Evolutionary conservation across 805 yeast genomes (phyloP), one percentile per base, ranked within the genome.

Genomic region (Metschnikowia rubicola): DNA sequence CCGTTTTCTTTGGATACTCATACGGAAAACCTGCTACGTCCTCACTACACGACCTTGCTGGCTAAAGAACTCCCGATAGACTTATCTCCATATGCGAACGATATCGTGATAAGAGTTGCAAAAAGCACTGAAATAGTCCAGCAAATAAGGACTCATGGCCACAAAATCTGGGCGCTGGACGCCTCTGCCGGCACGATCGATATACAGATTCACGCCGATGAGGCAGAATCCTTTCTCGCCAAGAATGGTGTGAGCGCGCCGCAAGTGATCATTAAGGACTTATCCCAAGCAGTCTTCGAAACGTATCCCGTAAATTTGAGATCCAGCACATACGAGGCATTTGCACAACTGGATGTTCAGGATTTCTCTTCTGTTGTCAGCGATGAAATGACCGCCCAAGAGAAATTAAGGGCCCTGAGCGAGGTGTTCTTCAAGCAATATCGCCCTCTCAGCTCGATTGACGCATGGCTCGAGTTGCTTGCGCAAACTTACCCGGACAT

Each of bases 341-440:
- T 65, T 46, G 83, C 86, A 1, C 30, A 51, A 19, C 52, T 53
- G 19, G 17, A 31, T 1, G 30, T 28, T 5, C 35, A 39, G 11
- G 45, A 42, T 11, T 37, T 41, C 34, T 30, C 37, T 8, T 35
- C 44, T 11, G 33, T 17, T 2, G 30, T 48, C 10, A 33, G 34
- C 8, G 43, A 44, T 8, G 48, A 42, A 12, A 44, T 43, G 52
- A n/a, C 53, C 7, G 26, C 46, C 2, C 35, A 29, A 8, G 47
- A 48, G 37, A 44, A 33, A 29, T 39, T 49, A 35, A 29, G n/a
- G 29, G 46, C 44, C 10, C 40, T 55, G 43, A 56, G 71, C 0
- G 87, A 83, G 48, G 52, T 81, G 4, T 89, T 89, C 61, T 89
- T 89, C 64, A 77, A 74, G 51, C 83, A 80, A 42, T 89, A 81